Base-by-base conservation (phyloP, 2,329 filamentous ascomycete genomes). In the Exophiala aquamarina region DNA sequence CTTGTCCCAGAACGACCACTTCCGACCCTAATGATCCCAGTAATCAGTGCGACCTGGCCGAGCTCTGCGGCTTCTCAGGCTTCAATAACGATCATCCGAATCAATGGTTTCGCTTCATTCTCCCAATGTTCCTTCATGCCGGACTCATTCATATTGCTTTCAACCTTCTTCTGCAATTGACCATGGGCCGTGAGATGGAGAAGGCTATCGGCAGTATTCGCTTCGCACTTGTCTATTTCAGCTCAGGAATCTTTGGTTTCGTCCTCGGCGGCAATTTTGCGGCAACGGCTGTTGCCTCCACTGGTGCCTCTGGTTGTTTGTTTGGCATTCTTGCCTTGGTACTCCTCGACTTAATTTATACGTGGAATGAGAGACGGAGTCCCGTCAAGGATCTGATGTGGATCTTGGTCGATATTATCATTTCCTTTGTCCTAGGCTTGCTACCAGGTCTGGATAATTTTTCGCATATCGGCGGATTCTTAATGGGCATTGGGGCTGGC, bases 51-150 rank as follows among this genome's bases (percentile, higher is more conserved):
- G 76, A 82, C 1, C 78, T 98, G 8, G 84, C 82, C 8, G 73
- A 92, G 13, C 77, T 95, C 13, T 98, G 93, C 66, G 91, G 91
- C 20, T 93, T 96, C 61, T 77, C 77, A 47, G 86, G 86, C 50
- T 83, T 90, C 4, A 84, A 83, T 0, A 80, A 90, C 55, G 86
- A 87, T 7, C 63, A 73, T 2, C 93, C 93, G 1, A 84, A 97
- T 64, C 93, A 98, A 67, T 98, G 93, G 93, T 98, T 81, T 70
- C 87, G 93, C 51, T 97, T 98, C 72, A 96, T 98, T 63, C 73
- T 86, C 2, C 92, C 93, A 31, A 96, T 98, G 52, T 98, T 98
- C 71, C 74, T 98, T 61, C 93, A 98, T 62, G 90, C 89, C 1
- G 93, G 93, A 11, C 71, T 98, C 46, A 85, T 98, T 54, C 93